Percentiles rank a stretch among this genome's conserved stretches.
These are phyloP conservation scores for Anethum foeniculum DNA, from an alignment of 140 eudicot species.

Conservation along the genomic window DNA sequence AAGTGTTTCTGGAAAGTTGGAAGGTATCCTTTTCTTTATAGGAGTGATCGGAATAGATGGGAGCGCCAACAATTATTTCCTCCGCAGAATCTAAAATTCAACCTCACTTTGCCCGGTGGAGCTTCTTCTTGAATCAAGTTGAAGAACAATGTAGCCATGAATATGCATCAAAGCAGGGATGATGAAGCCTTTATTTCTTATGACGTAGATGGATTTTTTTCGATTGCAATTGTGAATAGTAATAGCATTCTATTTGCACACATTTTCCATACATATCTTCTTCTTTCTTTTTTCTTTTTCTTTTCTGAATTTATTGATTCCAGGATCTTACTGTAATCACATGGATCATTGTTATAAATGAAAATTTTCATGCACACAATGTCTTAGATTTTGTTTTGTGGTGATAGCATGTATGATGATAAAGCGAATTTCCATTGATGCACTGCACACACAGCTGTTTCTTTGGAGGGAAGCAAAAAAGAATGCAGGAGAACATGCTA, in stretches of 20 bases:
- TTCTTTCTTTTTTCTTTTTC: neutral
- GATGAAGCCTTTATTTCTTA: neutral
- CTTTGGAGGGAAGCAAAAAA: neutral
- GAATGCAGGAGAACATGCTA: neutral
- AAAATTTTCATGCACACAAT: neutral
- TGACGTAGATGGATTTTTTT: neutral
- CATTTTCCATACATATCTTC: too few relatives aligned
- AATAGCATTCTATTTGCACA: neutral
- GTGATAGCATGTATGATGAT: neutral
- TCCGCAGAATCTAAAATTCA: slow-evolving; percentile 12
- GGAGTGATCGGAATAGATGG: slow-evolving; percentile 30
- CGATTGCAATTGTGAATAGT: neutral
- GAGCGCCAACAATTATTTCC: slow-evolving; percentile 27
- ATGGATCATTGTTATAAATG: neutral
- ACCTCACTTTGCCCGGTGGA: neutral
- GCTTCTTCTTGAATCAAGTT: neutral
- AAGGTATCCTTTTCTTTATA: slow-evolving; percentile 19
- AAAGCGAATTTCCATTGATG: neutral
- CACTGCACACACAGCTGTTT: neutral
- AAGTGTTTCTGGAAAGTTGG: slow-evolving; percentile 40
- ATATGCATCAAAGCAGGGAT: neutral
- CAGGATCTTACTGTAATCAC: neutral
- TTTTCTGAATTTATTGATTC: neutral
- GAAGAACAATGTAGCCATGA: neutral
- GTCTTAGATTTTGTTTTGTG: neutral